Percentiles rank a stretch among this genome's conserved stretches.
Evolutionary conservation across 805 yeast genomes (phyloP).

Genomic region (Starmera amethionina): DNA sequence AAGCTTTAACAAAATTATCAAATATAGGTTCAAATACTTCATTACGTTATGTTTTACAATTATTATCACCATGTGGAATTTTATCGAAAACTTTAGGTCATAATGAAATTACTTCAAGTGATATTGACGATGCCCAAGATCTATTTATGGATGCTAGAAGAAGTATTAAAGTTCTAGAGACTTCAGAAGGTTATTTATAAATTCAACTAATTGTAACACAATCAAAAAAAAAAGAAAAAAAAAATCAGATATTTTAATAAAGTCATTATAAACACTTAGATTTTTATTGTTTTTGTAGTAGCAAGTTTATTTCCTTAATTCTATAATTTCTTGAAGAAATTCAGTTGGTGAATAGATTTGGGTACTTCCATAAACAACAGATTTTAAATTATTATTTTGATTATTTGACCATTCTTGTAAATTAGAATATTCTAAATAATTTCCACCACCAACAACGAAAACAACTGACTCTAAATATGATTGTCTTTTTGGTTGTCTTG

Average conservation of each 20-base stretch:
- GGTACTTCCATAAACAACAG: slow-evolving; percentile 82
- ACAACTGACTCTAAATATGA: slow-evolving; percentile 75
- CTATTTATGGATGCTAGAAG: slow-evolving; percentile 83
- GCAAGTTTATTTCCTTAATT: slow-evolving; percentile 27
- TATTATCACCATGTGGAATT: slow-evolving; percentile 84
- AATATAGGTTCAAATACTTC: slow-evolving; percentile 68
- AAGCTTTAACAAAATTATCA: slow-evolving; percentile 71
- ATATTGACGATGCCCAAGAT: slow-evolving; percentile 74
- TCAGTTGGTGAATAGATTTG: slow-evolving; percentile 60
- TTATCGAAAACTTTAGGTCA: slow-evolving; percentile 69
- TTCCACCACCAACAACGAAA: slow-evolving; percentile 95
- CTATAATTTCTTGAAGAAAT: slow-evolving; percentile 57
- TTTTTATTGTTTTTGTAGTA: no score
- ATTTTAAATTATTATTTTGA: slow-evolving; percentile 30
- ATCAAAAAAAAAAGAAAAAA: background rate
- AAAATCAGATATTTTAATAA: no score
- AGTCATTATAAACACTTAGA: background rate
- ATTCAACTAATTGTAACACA: background rate
- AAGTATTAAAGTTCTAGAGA: slow-evolving; percentile 56
- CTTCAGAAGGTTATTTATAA: slow-evolving; percentile 23
- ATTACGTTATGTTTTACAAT: slow-evolving; percentile 84
- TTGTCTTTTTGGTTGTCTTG: slow-evolving; percentile 81
- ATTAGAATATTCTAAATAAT: slow-evolving; percentile 87
- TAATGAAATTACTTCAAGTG: slow-evolving; percentile 53
- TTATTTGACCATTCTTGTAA: slow-evolving; percentile 75